Conservation (phyloP, 2,329 filamentous ascomycete species). For the Geosmithia flava region DNA sequence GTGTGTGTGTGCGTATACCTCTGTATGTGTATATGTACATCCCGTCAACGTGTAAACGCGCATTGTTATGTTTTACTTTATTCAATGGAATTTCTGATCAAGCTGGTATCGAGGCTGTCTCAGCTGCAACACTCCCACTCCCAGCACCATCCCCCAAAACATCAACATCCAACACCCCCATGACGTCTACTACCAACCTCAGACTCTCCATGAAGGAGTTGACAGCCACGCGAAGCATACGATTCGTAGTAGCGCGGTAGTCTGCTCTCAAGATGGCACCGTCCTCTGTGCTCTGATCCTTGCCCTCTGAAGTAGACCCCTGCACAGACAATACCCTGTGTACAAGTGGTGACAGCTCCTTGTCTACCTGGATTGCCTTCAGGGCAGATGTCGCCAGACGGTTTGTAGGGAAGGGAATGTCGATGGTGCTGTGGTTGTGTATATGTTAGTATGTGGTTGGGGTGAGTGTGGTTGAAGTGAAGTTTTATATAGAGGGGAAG, state of each 20-base stretch:
- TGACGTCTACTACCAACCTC: constrained; percentile 72
- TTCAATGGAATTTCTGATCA: not conserved
- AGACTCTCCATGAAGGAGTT: constrained; percentile 94
- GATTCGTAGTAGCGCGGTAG: constrained; percentile 83
- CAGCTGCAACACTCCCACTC: constrained; percentile 1
- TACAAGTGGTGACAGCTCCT: constrained; percentile 79
- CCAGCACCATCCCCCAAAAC: constrained; percentile 49
- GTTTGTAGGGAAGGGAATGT: constrained; percentile 69
- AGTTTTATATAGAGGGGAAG: too few species aligned
- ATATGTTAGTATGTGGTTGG: not conserved
- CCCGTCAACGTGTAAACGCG: too few species aligned
- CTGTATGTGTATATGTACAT: too few species aligned
- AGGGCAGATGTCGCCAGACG: constrained; percentile 69
- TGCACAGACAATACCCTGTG: constrained; percentile 54
- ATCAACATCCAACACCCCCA: constrained; percentile 82
- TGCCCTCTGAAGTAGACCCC: constrained; percentile 3
- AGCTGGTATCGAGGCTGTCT: not conserved
- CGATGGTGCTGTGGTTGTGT: constrained; percentile 45
- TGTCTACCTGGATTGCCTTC: constrained; percentile 68
- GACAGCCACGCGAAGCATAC: constrained; percentile 91
- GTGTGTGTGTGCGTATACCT: too few species aligned
- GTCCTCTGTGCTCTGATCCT: not conserved
- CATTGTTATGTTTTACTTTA: too few species aligned
- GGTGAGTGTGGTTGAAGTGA: constrained; percentile 10
- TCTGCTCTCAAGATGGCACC: constrained; percentile 49